A percentile compares a stretch with the other conserved stretches of the same genome.
These are phyloP conservation scores for Gleditsia sinensis DNA, from an alignment of 306 rosid species.

Conservation along the genomic window DNA sequence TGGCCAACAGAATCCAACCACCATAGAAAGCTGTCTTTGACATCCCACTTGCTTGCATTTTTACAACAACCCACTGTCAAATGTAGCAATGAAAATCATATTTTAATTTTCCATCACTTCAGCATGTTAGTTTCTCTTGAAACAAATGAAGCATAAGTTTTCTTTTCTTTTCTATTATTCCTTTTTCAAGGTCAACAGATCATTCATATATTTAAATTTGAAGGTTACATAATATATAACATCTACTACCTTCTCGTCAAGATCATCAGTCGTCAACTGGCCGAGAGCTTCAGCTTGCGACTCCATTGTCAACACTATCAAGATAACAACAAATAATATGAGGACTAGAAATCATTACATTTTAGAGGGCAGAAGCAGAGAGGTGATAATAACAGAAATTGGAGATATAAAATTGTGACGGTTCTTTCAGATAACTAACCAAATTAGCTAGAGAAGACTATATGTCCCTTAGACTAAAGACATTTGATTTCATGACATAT, in stretches of 20 bases:
- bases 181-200: constrained; percentile 51
- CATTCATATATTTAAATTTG: constrained; percentile 34
- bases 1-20: not conserved
- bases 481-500: not conserved
- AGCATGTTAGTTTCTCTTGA: not conserved
- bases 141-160: constrained; percentile 17
- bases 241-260: constrained; percentile 81
- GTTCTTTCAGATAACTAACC: not conserved
- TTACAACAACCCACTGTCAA: constrained; percentile 10
- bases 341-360: not conserved
- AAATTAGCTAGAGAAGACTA: not conserved
- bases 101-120: constrained; percentile 15
- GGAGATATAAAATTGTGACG: not conserved
- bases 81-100: not conserved
- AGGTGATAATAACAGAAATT: not conserved
- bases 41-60: constrained; percentile 25
- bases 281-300: constrained; percentile 98
- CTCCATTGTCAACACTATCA: constrained; percentile 88
- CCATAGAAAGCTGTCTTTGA: not conserved
- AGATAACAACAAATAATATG: constrained; percentile 27
- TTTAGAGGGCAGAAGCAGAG: not conserved
- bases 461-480: not conserved
- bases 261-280: constrained; percentile 86
- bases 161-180: constrained; percentile 33
- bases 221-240: not conserved